Conservation (phyloP, 352 stramenopile species). For the Phytophthora lateralis region DNA sequence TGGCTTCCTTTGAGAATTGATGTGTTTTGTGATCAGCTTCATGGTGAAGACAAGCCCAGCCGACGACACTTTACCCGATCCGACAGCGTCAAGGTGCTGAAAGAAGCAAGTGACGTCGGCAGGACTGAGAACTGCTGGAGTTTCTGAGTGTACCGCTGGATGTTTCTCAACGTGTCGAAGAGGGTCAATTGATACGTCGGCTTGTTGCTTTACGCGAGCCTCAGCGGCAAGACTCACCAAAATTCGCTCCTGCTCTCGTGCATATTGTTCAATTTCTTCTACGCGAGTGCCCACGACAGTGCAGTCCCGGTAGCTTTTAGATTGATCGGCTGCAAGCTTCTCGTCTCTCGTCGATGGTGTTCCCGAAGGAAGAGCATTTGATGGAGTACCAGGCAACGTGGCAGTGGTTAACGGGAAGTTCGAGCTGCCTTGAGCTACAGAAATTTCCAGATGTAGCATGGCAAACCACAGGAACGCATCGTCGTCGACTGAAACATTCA, state of each 20-base stretch:
- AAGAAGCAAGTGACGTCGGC: constrained; percentile 44
- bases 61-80: constrained; percentile 58
- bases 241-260: constrained; percentile 24
- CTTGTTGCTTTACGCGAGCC: constrained; percentile 16
- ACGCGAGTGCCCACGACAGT: constrained; percentile 39
- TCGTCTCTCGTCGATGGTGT: constrained; percentile 39
- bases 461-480: constrained; percentile 66
- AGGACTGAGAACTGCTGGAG: constrained; percentile 6
- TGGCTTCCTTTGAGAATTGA: constrained; percentile 15
- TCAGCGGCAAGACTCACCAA: constrained; percentile 14
- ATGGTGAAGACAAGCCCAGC: constrained; percentile 39
- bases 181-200: neutral
- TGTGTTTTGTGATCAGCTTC: constrained; percentile 51
- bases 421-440: constrained; percentile 48
- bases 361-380: constrained; percentile 12
- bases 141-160: neutral
- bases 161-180: neutral
- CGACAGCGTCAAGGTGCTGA: constrained; percentile 52
- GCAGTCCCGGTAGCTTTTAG: constrained; percentile 40
- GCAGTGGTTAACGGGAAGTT: constrained; percentile 40
- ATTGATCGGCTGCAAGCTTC: constrained; percentile 27
- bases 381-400: constrained; percentile 28
- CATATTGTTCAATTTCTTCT: constrained; percentile 50
- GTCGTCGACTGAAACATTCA: constrained; percentile 49
- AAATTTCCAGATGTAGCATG: constrained; percentile 57